These are phyloP conservation scores for Ananas comosus DNA, from an alignment of 176 grass and related monocot species.

Conservation along the genomic window DNA sequence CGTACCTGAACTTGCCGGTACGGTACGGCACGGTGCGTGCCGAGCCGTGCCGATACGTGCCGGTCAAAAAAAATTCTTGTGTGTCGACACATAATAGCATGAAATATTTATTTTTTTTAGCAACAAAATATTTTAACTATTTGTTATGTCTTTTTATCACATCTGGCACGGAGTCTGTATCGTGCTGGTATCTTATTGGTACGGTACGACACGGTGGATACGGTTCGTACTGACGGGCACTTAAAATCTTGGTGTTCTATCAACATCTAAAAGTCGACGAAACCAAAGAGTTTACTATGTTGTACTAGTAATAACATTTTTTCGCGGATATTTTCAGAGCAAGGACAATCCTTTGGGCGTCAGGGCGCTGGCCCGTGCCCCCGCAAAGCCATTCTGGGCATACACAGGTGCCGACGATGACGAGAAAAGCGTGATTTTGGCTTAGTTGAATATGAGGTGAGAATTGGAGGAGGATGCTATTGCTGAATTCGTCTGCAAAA, in stretches of 20 bases:
- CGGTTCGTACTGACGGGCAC: too few species aligned
- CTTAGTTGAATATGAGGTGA: neutral
- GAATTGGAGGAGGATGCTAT: neutral
- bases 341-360: conserved; percentile 64
- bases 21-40: too few species aligned
- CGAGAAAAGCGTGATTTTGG: neutral
- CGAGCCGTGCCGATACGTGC: too few species aligned
- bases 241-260: neutral
- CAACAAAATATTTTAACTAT: too few species aligned
- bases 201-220: too few species aligned
- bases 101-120: too few species aligned
- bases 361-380: conserved; percentile 50
- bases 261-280: neutral
- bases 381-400: conserved; percentile 31
- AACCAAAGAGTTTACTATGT: neutral
- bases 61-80: too few species aligned
- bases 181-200: too few species aligned
- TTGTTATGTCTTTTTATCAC: too few species aligned
- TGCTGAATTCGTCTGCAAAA: neutral
- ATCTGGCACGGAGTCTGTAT: too few species aligned
- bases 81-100: too few species aligned
- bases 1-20: too few species aligned
- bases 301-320: neutral
- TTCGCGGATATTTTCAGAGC: conserved; percentile 34
- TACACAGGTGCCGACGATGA: neutral